Base-by-base conservation (phyloP, 768 basidiomycete genomes). In the Hygrocybe coccinea region DNA sequence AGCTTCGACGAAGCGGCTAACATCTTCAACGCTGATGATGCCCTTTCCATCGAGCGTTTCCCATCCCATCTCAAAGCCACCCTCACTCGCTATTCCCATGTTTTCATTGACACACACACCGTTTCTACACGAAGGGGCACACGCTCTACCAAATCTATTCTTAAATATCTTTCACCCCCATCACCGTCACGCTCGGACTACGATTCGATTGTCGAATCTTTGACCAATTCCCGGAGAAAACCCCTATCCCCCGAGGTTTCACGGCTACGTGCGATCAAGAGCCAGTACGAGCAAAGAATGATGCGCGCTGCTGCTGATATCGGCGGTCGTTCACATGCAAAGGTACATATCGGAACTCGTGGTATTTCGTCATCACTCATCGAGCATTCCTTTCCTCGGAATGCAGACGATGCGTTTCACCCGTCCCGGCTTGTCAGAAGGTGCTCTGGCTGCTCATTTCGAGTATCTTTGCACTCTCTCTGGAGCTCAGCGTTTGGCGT, bases 221-320 rank as follows among this genome's bases (percentile, higher is more conserved):
- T 91, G 15, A 75, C 79, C 4, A 68, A 70, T 37, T 76, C 71
- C 2, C 70, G 72, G 36, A 69, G 75, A 17, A 71, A 65, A 48
- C 79, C 80, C 22, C 76, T 97, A 2, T 80, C 84, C 15, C 80
- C 82, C 0, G 80, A 88, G 57, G 73, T 97, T 1, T 86, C 87
- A 7, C 79, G 76, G 59, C 65, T 95, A 53, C 77, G 95, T 7
- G 72, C 79, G 12, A 76, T 95, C 55, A 98, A 99, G 74, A 94
- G 90, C 63, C 69, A 74, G 41, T 76, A 77, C 7, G 97, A 99
- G 69, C 79, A 89, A 56, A 66, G 67, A 14, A 71, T 94, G 44
- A 95, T 99, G 94, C 80, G 84, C 29, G 65, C 70, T 12, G 93
- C 95, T 2, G 95, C 90, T 15, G 87, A 90, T 54, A 86, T 97